phyloP scores from a whole-genome alignment of 768 basidiomycete species.

The Mycena haematopus region DNA sequence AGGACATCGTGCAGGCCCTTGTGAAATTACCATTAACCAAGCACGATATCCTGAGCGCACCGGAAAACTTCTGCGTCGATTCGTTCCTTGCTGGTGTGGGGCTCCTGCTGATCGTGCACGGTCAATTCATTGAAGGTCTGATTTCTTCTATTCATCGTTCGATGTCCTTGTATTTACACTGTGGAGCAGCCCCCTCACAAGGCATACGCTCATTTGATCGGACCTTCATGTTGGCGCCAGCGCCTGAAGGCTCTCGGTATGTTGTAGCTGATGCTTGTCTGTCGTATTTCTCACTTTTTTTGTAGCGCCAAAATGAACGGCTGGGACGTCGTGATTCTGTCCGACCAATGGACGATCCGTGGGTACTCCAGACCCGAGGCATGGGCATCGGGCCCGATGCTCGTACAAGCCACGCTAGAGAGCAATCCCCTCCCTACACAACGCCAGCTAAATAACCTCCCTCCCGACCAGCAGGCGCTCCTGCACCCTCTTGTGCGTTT shows the following conservation, averaged over 20 bases:
- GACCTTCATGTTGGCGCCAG: conserved; percentile 85
- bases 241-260: conserved; percentile 82
- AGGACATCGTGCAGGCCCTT: conserved; percentile 66
- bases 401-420: conserved; percentile 60
- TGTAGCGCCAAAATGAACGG: conserved; percentile 77
- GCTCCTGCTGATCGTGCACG: conserved; percentile 54
- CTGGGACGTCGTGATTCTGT: conserved; percentile 91
- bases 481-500: conserved; percentile 64
- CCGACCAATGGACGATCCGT: conserved; percentile 85
- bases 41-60: conserved; percentile 81
- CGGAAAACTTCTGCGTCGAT: conserved; percentile 88
- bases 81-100: conserved; percentile 60
- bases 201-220: conserved; percentile 94
- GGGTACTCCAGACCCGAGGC: conserved; percentile 84
- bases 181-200: conserved; percentile 61
- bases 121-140: conserved; percentile 89
- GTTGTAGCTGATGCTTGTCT: conserved; percentile 39
- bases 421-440: conserved; percentile 35
- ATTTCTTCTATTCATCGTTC: conserved; percentile 23
- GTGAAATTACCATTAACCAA: conserved; percentile 73
- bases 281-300: conserved; percentile 26
- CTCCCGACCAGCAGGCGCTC: conserved; percentile 56
- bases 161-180: neutral
- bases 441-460: conserved; percentile 38
- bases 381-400: conserved; percentile 78